These are phyloP conservation scores for Haplographium delicatum DNA, from an alignment of 495 filamentous ascomycete species.

Conservation along the genomic window DNA sequence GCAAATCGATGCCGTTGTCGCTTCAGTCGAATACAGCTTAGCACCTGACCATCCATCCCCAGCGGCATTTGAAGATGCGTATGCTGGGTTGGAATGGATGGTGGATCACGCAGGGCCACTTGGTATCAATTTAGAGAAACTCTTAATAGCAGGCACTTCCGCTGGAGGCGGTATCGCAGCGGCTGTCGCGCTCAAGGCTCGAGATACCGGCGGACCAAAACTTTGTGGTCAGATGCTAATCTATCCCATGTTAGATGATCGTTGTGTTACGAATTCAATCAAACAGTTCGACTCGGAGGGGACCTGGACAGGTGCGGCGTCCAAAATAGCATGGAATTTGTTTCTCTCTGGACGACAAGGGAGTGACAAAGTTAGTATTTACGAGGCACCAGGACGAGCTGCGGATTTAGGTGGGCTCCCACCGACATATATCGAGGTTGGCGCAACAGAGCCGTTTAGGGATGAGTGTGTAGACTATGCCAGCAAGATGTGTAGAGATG, in stretches of 20 bases:
- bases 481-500: constrained; percentile 6
- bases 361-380: neutral
- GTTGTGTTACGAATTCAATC: constrained; percentile 5
- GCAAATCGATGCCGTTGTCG: constrained; percentile 17
- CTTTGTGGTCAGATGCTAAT: constrained; percentile 12
- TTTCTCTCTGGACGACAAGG: neutral
- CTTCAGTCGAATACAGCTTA: constrained; percentile 29
- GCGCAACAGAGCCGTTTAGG: constrained; percentile 3
- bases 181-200: constrained; percentile 20
- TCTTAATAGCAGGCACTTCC: constrained; percentile 25
- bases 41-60: constrained; percentile 25
- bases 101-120: constrained; percentile 20
- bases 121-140: constrained; percentile 24
- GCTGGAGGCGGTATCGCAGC: constrained; percentile 29
- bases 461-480: constrained; percentile 4
- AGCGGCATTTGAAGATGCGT: constrained; percentile 24
- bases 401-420: constrained; percentile 7
- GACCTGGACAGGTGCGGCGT: no score
- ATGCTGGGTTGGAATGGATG: constrained; percentile 26
- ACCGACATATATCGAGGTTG: constrained; percentile 15
- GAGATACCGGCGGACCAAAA: constrained; percentile 14
- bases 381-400: constrained; percentile 10
- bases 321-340: constrained; percentile 6
- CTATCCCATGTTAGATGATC: constrained; percentile 12
- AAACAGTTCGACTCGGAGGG: constrained; percentile 15